These are phyloP conservation scores for Heterobasidion irregulare DNA, from an alignment of 1,284 basidiomycete genomes.

Conservation along the genomic window DNA sequence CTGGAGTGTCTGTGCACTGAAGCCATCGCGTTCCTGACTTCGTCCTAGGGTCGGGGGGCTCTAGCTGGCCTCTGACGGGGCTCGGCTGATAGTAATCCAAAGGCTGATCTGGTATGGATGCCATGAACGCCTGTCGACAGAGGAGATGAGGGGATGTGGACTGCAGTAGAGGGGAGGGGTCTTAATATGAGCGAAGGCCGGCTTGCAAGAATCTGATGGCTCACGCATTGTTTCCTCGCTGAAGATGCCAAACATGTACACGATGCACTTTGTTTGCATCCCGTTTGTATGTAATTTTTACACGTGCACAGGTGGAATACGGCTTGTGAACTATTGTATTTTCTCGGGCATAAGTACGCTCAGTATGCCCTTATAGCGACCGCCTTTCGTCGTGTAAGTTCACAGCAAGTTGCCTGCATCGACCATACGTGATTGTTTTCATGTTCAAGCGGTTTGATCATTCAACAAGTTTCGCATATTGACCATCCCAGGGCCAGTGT, in stretches of 20 bases:
- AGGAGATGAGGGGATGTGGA: neutral
- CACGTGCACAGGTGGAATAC: neutral
- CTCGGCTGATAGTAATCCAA: slow-evolving; percentile 50
- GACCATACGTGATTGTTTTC: too few relatives aligned
- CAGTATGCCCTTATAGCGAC: too few relatives aligned
- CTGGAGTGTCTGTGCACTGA: slow-evolving; percentile 65
- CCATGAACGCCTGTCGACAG: slow-evolving; percentile 9
- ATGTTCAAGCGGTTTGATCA: too few relatives aligned
- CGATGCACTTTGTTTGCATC: neutral
- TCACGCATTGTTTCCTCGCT: neutral
- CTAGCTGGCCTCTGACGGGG: slow-evolving; percentile 65
- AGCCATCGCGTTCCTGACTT: slow-evolving; percentile 58
- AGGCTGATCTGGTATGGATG: slow-evolving; percentile 17
- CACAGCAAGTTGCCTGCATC: too few relatives aligned
- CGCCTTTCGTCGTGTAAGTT: too few relatives aligned
- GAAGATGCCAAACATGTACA: neutral
- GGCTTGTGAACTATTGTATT: too few relatives aligned
- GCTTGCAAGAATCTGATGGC: neutral
- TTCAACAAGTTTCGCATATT: too few relatives aligned
- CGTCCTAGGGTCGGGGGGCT: slow-evolving; percentile 46
- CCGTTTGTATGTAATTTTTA: neutral
- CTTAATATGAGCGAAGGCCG: neutral
- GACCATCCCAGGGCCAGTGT: too few relatives aligned
- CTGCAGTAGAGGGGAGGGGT: neutral
- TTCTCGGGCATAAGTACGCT: too few relatives aligned